Base-by-base conservation (phyloP, 1,139 yeast species). In the Geotrichum phurueaensis region DNA sequence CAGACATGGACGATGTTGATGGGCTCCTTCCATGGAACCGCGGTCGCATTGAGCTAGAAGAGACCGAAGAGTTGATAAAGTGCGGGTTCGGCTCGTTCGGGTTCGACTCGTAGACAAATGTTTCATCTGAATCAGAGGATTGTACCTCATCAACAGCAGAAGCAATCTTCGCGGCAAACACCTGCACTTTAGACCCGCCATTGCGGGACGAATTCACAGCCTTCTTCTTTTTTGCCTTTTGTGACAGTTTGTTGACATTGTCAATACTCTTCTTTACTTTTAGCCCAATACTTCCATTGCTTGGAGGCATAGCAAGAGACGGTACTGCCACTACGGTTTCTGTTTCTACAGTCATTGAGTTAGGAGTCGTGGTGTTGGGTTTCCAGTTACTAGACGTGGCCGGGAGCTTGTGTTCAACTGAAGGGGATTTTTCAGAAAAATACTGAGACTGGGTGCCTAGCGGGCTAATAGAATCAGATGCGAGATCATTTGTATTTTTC, bases 91-190 rank as follows among this genome's bases (percentile, higher is more conserved):
- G 13, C 6, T 59, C 61, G 33, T 52, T 53, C 15, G 78, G 75
- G 54, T 78, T 75, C 6, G 83, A 82, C 68, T 91, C 97, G 71
- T 92, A 92, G 13, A 92, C 97, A 78, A 92, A 92, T 0, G 96
- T 89, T 72, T 94, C 98, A 67, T 91, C 96, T 51, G 92, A 85
- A 71, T 90, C 97, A 51, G 92, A 86, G 54, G 87, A 83, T 63
- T 88, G 91, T 29, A 84, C 90, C 68, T 90, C 97, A 67, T 89
- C 96, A 9, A 92, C 96, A 0, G 98, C 98, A 65, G 91, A 86
- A 7, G 97, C 97, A 64, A 92, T 78, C 68, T 87, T 87, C 0
- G 98, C 97, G 13, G 98, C 98, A 75, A 92, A 92, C 62, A 89
- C 85, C 69, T 92, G 98, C 0, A 97, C 94, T 70, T 91, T 83